A percentile compares a stretch with the other conserved stretches of the same genome.
These are phyloP conservation scores for Setaria viridis DNA, from an alignment of 202 grass and related monocot species.

Conservation along the genomic window DNA sequence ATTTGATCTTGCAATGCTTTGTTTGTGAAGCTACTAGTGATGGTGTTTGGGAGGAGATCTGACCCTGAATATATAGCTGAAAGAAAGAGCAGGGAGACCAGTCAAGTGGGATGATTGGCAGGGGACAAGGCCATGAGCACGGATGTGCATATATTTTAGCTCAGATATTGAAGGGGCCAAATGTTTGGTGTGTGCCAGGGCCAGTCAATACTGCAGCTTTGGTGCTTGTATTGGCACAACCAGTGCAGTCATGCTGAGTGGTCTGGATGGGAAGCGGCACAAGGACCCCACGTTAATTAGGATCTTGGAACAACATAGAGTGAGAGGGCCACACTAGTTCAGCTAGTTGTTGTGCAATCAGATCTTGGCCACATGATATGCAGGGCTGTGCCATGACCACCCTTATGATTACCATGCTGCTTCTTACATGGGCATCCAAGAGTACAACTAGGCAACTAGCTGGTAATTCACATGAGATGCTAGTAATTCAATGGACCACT, in stretches of 20 bases:
- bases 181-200: not conserved
- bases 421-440: no score
- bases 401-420: not conserved
- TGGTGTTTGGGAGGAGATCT: constrained; percentile 12
- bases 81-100: constrained; percentile 4
- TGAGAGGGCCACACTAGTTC: not conserved
- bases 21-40: constrained; percentile 5
- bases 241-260: not conserved
- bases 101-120: constrained; percentile 9
- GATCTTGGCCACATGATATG: not conserved
- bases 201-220: not conserved
- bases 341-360: not conserved
- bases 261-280: not conserved
- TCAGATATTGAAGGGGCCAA: not conserved
- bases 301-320: not conserved
- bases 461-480: no score
- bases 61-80: constrained; percentile 42
- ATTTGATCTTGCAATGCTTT: constrained; percentile 9
- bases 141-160: not conserved
- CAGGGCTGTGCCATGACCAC: not conserved
- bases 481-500: not conserved
- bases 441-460: no score
- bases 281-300: constrained; percentile 7
- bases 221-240: not conserved
- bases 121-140: constrained; percentile 9